phyloP scores from a whole-genome alignment of 1,139 yeast genomes.

The Nadsonia commutata region DNA sequence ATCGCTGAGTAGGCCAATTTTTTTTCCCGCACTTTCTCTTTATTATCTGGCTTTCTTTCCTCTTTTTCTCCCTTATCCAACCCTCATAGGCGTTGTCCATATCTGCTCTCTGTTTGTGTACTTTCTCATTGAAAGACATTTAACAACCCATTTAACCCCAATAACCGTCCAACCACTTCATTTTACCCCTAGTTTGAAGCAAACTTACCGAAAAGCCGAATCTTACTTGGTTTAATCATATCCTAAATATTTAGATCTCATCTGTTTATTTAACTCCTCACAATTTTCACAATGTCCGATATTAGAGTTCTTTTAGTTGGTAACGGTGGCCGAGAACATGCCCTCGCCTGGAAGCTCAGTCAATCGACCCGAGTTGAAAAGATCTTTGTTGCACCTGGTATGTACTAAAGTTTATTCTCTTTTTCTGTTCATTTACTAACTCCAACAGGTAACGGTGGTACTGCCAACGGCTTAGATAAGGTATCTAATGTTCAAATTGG shows the following conservation, averaged over 20 bases:
- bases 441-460: slow-evolving; percentile 62
- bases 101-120: no score
- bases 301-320: slow-evolving; percentile 75
- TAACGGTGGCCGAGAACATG: slow-evolving; percentile 98
- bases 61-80: not conserved
- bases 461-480: slow-evolving; percentile 38
- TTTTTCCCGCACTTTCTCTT: no score
- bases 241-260: not conserved
- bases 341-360: slow-evolving; percentile 80
- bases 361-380: slow-evolving; percentile 60
- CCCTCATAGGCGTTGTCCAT: not conserved
- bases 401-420: not conserved
- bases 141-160: no score
- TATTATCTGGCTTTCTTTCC: not conserved
- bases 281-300: slow-evolving; percentile 6
- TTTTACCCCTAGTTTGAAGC: no score
- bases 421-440: not conserved
- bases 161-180: no score
- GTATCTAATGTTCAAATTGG: slow-evolving; percentile 59
- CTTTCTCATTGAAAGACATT: no score
- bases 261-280: not conserved
- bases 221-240: no score
- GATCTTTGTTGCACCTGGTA: slow-evolving; percentile 86
- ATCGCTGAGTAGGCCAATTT: not conserved
- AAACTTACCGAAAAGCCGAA: no score